These are phyloP conservation scores for Lycium barbarum DNA, from an alignment of 257 asterid species.

Conservation along the genomic window DNA sequence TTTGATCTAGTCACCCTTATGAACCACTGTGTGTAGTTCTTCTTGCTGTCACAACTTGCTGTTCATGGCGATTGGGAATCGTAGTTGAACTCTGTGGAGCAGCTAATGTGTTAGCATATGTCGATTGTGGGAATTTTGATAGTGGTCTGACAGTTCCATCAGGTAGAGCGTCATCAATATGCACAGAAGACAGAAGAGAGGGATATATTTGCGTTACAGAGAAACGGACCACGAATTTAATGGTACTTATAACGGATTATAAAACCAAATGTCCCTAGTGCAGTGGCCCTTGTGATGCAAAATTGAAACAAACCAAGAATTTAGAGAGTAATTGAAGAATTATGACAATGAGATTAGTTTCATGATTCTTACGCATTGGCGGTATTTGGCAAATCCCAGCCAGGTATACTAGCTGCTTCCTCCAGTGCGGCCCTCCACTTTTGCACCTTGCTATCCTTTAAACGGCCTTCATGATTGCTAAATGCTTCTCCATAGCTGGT, in stretches of 20 bases:
- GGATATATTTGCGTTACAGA: background rate
- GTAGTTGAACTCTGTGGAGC: too few relatives aligned
- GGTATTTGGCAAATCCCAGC: background rate
- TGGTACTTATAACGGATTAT: background rate
- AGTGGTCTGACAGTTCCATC: too few relatives aligned
- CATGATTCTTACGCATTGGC: background rate
- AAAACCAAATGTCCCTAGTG: background rate
- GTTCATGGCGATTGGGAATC: too few relatives aligned
- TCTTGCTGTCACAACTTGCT: too few relatives aligned
- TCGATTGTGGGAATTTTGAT: too few relatives aligned
- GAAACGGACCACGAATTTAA: background rate
- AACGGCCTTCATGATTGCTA: too few relatives aligned
- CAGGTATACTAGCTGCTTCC: background rate
- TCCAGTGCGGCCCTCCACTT: background rate
- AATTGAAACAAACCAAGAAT: background rate
- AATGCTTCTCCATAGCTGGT: too few relatives aligned
- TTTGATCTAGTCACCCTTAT: too few relatives aligned
- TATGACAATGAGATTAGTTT: background rate
- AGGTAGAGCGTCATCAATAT: too few relatives aligned
- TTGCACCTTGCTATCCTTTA: background rate
- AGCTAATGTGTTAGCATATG: too few relatives aligned
- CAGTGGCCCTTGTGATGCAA: background rate
- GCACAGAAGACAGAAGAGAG: background rate
- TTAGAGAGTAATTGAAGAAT: background rate
- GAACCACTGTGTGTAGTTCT: too few relatives aligned